Evolutionary conservation across 768 basidiomycete genomes (phyloP).

Genomic region (Phlebiopsis flavidoalba): DNA sequence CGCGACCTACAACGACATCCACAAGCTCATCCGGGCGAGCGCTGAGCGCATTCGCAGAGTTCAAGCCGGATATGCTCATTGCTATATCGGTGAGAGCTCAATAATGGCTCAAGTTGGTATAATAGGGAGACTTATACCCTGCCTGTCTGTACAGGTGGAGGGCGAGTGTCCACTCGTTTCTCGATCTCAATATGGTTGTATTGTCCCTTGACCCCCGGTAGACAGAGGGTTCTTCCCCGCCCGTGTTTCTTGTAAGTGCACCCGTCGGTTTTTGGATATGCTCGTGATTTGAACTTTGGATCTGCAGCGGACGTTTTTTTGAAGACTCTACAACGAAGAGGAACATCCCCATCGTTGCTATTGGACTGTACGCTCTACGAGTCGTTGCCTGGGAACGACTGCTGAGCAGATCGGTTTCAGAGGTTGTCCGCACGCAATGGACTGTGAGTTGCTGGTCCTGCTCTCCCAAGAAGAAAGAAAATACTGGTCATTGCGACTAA

Average conservation of each 20-base stretch:
- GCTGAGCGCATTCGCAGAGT: slow-evolving; percentile 71
- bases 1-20: slow-evolving; percentile 89
- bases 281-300: background rate
- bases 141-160: slow-evolving; percentile 51
- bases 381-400: slow-evolving; percentile 68
- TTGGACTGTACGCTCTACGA: slow-evolving; percentile 96
- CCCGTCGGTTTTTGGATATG: background rate
- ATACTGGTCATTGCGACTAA: background rate
- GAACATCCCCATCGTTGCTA: slow-evolving; percentile 91
- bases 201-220: slow-evolving; percentile 16
- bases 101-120: background rate
- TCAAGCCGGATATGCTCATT: slow-evolving; percentile 83
- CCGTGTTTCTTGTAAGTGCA: slow-evolving; percentile 68
- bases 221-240: slow-evolving; percentile 93
- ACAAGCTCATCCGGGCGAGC: slow-evolving; percentile 73
- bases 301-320: slow-evolving; percentile 75
- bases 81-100: slow-evolving; percentile 72
- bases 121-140: background rate
- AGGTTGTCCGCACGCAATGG: slow-evolving; percentile 97
- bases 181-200: background rate
- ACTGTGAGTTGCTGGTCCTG: slow-evolving; percentile 47
- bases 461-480: too few relatives aligned
- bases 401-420: slow-evolving; percentile 70
- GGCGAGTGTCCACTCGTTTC: slow-evolving; percentile 47
- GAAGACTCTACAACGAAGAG: slow-evolving; percentile 63